Percentiles rank a stretch among this genome's conserved stretches.
Conservation (phyloP, 768 basidiomycete species). For the Mycena filopes region DNA sequence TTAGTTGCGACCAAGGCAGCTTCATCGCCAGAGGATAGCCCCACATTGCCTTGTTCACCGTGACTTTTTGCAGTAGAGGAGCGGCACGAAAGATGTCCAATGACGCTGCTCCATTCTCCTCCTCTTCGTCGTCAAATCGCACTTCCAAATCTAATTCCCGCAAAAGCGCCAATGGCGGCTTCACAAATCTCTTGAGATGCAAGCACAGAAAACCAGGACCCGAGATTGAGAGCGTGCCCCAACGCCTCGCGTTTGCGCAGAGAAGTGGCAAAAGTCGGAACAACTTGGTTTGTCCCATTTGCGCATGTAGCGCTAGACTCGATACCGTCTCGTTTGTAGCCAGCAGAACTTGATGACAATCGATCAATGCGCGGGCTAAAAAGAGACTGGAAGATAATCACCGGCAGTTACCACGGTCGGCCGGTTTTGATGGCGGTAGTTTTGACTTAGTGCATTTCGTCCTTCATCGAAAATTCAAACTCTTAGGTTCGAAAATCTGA, state of each 20-base stretch:
- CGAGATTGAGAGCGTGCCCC: background rate
- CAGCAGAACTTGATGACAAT: too few relatives aligned
- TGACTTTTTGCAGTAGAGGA: background rate
- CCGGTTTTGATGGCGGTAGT: too few relatives aligned
- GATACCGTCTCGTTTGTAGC: too few relatives aligned
- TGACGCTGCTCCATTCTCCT: background rate
- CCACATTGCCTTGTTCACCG: background rate
- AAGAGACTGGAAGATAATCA: too few relatives aligned
- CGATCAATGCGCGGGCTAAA: too few relatives aligned
- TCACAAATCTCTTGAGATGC: background rate
- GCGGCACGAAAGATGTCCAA: background rate
- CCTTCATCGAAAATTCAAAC: too few relatives aligned
- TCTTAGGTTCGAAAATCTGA: too few relatives aligned
- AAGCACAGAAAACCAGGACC: background rate
- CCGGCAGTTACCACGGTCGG: too few relatives aligned
- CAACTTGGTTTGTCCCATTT: too few relatives aligned
- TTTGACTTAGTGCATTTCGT: too few relatives aligned
- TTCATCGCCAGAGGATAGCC: background rate
- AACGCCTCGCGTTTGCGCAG: slow-evolving; percentile 1
- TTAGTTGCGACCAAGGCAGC: slow-evolving; percentile 13
- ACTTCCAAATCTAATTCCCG: background rate
- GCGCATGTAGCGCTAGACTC: too few relatives aligned
- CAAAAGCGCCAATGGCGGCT: background rate
- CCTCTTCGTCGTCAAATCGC: too few relatives aligned
- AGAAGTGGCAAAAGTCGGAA: background rate